Evolutionary conservation across 2,329 filamentous ascomycete genomes (phyloP), one percentile per base, ranked within the genome.

Genomic region (Chrysoporthe deuterocubensis): DNA sequence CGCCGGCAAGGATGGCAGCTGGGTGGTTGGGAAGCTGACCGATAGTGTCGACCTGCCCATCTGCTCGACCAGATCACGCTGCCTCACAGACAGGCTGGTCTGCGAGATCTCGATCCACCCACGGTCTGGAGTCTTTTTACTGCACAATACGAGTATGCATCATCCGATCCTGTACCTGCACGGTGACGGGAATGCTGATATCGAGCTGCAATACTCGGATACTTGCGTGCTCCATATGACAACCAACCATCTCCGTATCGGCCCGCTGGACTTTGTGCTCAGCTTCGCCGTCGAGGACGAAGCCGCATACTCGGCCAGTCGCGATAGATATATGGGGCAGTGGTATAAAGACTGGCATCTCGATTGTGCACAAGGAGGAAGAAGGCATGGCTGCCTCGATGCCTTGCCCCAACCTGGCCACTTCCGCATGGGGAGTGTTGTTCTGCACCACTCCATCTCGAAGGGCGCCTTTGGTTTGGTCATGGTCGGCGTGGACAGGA

Each of bases 391-490:
- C 43, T 50, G 42, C 56, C 34, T 65, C 32, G 34, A 65, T 42
- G 26, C 34, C 40, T 34, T 65, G 21, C 57, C 56, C 6, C 16
- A 21, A 16, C 34, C 46, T 32, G 52, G 32, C 43, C 56, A 65
- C 6, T 4, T 34, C 11, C 34, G 37, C 7, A 54, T 44, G 6
- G 34, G 62, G 64, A n/a, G 67, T 34, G 5, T 66, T 18, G 60
- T 69, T 46, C 64, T 69, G 16, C 65, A 71, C 65, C 57, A 69
- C 14, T 62, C 60, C 14, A 60, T 71, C 21, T 64, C 63, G 2
- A 50, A 62, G 34, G 68, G 68, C 43, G 67, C 66, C 13, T 71
- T 71, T 34, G 68, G 70, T 37, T 46, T 68, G 26, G 70, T 71
- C 7, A 62, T 54, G 48, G 62, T 60, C 13, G 66, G 67, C 26